Evolutionary conservation across 176 grass and related monocot species (phyloP).

Genomic region (Saccharum officinarum): DNA sequence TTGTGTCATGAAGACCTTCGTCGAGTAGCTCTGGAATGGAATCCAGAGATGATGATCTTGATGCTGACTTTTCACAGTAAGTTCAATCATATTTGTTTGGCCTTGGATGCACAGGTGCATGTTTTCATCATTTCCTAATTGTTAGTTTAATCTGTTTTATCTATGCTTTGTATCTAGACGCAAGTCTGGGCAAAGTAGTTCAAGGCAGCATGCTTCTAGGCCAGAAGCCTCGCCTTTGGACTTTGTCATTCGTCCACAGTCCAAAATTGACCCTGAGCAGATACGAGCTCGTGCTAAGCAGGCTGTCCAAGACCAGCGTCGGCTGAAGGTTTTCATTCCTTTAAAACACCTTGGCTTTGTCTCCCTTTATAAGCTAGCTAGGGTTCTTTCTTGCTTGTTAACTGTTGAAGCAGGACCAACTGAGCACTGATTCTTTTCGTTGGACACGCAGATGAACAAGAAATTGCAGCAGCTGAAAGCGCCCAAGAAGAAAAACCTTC

Average conservation of each 20-base stretch:
- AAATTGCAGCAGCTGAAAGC: conserved; percentile 89
- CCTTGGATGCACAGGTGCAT: background rate
- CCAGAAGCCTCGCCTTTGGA: conserved; percentile 94
- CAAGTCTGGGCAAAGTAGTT: conserved; percentile 56
- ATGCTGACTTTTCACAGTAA: conserved; percentile 92
- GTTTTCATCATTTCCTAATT: background rate
- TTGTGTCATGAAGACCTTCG: conserved; percentile 50
- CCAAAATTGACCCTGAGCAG: conserved; percentile 79
- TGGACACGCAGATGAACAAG: conserved; percentile 77
- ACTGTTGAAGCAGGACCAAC: background rate
- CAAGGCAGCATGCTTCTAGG: conserved; percentile 83
- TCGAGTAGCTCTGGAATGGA: conserved; percentile 66
- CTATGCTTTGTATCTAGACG: conserved; percentile 31
- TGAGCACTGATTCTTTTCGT: background rate
- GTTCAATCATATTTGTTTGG: conserved; percentile 22
- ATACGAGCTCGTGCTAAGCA: conserved; percentile 87
- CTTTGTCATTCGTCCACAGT: conserved; percentile 87
- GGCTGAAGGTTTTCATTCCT: conserved; percentile 57
- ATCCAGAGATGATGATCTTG: conserved; percentile 85
- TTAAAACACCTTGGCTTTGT: background rate
- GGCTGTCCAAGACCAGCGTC: conserved; percentile 66
- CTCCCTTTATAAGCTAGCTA: background rate
- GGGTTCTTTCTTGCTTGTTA: background rate
- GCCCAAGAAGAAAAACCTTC: conserved; percentile 92
- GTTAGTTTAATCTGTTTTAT: background rate